Conservation (phyloP, 257 asterid genomes). For the Solanum lycopersicoides region DNA sequence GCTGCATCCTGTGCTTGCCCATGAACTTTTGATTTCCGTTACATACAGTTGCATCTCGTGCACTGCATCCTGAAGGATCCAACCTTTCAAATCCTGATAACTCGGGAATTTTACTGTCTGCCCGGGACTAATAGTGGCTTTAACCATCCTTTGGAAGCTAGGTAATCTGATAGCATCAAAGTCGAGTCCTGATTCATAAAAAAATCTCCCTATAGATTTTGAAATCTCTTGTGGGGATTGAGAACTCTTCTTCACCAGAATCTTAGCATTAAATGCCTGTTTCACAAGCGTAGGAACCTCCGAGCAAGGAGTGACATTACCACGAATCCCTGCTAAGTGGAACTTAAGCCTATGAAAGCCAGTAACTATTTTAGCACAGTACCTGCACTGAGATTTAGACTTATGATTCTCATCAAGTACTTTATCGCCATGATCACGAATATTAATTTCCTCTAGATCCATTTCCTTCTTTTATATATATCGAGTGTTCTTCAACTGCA, state of each 20-base stretch:
- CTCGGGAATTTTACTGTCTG: constrained; percentile 23
- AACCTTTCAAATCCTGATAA: constrained; percentile 35
- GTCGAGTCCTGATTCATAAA: constrained; percentile 35
- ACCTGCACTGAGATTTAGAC: constrained; percentile 2
- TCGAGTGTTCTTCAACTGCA: background rate
- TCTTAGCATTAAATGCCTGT: constrained; percentile 7
- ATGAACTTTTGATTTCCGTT: constrained; percentile 18
- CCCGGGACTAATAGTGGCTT: constrained; percentile 1
- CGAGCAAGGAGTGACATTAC: constrained; percentile 10
- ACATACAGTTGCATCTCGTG: constrained; percentile 25
- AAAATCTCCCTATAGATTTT: constrained; percentile 25
- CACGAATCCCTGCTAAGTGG: constrained; percentile 13
- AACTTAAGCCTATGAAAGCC: constrained; percentile 4
- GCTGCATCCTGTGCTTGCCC: constrained; percentile 55
- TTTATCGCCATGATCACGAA: background rate
- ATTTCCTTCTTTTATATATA: background rate
- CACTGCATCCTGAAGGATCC: constrained; percentile 31
- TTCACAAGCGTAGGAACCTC: constrained; percentile 1
- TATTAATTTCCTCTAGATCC: background rate
- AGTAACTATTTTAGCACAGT: constrained; percentile 7
- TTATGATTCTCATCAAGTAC: background rate
- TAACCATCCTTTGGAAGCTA: constrained; percentile 33
- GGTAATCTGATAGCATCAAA: constrained; percentile 15
- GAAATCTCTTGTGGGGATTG: constrained; percentile 5
- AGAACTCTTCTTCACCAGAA: constrained; percentile 4